These are phyloP conservation scores for Termitomyces titanicus DNA, from an alignment of 768 basidiomycete genomes.

Conservation along the genomic window DNA sequence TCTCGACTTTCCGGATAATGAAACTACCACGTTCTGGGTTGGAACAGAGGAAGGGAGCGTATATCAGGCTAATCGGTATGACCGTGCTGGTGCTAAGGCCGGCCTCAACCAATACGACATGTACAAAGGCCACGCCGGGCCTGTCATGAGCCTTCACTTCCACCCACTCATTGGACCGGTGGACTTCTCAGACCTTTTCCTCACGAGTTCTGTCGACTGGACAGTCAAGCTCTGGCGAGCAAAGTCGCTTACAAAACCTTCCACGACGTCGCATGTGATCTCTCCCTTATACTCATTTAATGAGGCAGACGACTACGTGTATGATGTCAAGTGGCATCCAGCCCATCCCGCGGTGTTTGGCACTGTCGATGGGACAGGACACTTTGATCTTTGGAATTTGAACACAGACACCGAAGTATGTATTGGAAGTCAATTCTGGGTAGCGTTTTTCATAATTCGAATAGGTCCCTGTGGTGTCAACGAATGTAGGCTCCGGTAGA, in stretches of 20 bases:
- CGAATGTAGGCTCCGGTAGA: constrained; percentile 69
- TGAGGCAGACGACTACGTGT: constrained; percentile 97
- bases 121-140: constrained; percentile 90
- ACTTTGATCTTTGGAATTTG: constrained; percentile 97
- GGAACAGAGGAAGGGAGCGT: constrained; percentile 98
- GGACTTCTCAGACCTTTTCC: constrained; percentile 93
- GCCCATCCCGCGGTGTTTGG: constrained; percentile 93
- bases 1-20: constrained; percentile 92
- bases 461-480: constrained; percentile 91
- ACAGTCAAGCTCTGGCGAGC: constrained; percentile 96
- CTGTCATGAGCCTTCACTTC: constrained; percentile 92
- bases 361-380: constrained; percentile 90
- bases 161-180: constrained; percentile 89
- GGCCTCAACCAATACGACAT: constrained; percentile 92
- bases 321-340: constrained; percentile 98
- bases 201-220: constrained; percentile 95
- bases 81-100: constrained; percentile 94
- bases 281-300: constrained; percentile 90
- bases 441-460: neutral
- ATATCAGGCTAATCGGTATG: constrained; percentile 95
- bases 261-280: constrained; percentile 55
- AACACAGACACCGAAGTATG: constrained; percentile 95
- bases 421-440: constrained; percentile 9
- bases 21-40: constrained; percentile 96
- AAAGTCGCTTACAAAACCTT: constrained; percentile 71